Percentiles rank a stretch among this genome's conserved stretches.
These are phyloP conservation scores for Lichtheimia corymbifera DNA, from an alignment of 371 early-diverging fungal species.

Conservation along the genomic window DNA sequence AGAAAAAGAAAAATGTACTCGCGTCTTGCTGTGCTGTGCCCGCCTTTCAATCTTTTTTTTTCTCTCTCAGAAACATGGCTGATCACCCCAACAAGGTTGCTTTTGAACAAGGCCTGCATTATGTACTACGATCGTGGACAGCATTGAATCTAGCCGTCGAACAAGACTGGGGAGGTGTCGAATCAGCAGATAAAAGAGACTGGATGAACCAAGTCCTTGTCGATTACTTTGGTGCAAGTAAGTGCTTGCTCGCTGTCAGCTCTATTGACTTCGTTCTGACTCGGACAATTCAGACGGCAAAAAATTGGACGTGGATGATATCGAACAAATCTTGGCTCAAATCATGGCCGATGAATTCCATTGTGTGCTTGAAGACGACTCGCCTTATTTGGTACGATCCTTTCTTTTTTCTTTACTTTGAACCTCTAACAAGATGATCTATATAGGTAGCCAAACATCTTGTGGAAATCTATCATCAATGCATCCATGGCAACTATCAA, in stretches of 20 bases:
- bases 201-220: slow-evolving; percentile 73
- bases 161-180: slow-evolving; percentile 80
- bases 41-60: neutral
- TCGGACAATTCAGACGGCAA: slow-evolving; percentile 50
- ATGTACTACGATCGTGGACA: slow-evolving; percentile 70
- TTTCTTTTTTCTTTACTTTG: neutral
- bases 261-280: no score
- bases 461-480: slow-evolving; percentile 50
- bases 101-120: slow-evolving; percentile 60
- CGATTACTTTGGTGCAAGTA: slow-evolving; percentile 70
- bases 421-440: neutral
- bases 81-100: slow-evolving; percentile 63
- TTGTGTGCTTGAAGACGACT: slow-evolving; percentile 65
- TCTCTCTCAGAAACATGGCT: slow-evolving; percentile 11
- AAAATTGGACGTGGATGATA: slow-evolving; percentile 58
- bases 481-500: slow-evolving; percentile 52
- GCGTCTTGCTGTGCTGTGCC: neutral
- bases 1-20: slow-evolving; percentile 2
- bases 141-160: slow-evolving; percentile 79
- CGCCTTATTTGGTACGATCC: slow-evolving; percentile 45
- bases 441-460: slow-evolving; percentile 54
- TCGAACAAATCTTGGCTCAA: slow-evolving; percentile 63
- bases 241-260: slow-evolving; percentile 3
- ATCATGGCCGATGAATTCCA: slow-evolving; percentile 73
- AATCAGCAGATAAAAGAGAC: slow-evolving; percentile 74